Evolutionary conservation across 306 rosid genomes (phyloP), one percentile per base, ranked within the genome.

Genomic region (Acacia acuminata): DNA sequence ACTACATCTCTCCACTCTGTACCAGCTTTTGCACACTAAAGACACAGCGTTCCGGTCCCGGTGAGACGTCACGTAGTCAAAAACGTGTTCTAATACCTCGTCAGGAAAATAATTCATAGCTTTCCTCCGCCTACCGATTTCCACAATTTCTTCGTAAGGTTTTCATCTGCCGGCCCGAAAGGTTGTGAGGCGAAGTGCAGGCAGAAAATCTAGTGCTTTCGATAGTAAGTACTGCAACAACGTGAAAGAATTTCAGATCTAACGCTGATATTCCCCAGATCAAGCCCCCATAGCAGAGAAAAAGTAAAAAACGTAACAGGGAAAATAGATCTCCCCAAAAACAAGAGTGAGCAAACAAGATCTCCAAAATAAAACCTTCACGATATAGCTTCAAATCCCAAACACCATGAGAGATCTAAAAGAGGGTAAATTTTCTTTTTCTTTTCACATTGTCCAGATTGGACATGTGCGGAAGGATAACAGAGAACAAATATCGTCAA

Each of bases 61-160:
- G 82, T 94, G 94, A 79, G 96, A 80, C n/a, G 81, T 87, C 30
- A 94, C 94, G 61, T 69, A 89, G 73, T 88, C 96, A 83, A 96
- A 94, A 14, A 96, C 86, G 75, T 92, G 97, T 87, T 94, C 99
- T 68, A 96, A 69, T 8, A 96, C 97, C 91, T 96, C 97, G 68
- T 96, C 99, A 3, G 98, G 99, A 82, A 93, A 96, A 84, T 94
- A 91, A 85, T 90, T 96, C 98, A 93, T 92, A 89, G 22, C 80
- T 5, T 44, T 10, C 32, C 58, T 32, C 20, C 34, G 12, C 67
- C 79, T 69, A 58, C 44, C 79, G 61, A 70, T 71, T 20, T 10
- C 76, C 77, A 69, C 73, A 55, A 78, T 82, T 86, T 84, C 77
- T 78, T 73, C 48, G 25, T 83, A 85, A 89, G 72, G 58, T 3